A percentile compares a stretch with the other conserved stretches of the same genome.
These are phyloP conservation scores for Rhizomucor pusillus DNA, from an alignment of 371 early-diverging fungal genomes.

Conservation along the genomic window DNA sequence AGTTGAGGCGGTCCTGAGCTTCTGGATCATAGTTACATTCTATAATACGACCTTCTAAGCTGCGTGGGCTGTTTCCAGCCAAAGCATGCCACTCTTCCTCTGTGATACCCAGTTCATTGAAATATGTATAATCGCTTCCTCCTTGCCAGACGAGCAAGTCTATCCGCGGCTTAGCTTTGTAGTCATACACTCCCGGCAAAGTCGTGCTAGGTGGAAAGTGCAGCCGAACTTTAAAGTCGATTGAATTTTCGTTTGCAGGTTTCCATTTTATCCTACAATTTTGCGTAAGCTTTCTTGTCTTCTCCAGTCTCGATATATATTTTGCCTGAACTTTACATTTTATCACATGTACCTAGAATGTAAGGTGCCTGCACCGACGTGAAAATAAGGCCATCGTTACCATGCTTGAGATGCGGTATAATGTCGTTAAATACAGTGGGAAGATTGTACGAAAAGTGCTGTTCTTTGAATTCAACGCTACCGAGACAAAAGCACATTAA, in stretches of 20 bases:
- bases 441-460: conserved; percentile 70
- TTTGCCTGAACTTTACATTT: conserved; percentile 68
- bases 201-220: conserved; percentile 32
- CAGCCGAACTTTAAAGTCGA: conserved; percentile 83
- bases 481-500: too few species aligned
- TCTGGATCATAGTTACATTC: conserved; percentile 68
- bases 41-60: conserved; percentile 63
- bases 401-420: conserved; percentile 81
- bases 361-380: conserved; percentile 89
- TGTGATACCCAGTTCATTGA: conserved; percentile 59
- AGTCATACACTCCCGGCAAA: conserved; percentile 36
- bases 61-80: conserved; percentile 20
- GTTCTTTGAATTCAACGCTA: conserved; percentile 68
- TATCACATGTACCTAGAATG: conserved; percentile 78
- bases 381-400: conserved; percentile 97
- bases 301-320: too few species aligned
- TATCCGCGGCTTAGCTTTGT: conserved; percentile 44
- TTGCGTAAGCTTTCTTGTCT: not conserved
- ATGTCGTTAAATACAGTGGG: conserved; percentile 62
- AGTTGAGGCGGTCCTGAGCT: conserved; percentile 29
- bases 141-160: conserved; percentile 62
- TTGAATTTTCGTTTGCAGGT: conserved; percentile 95
- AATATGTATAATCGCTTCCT: conserved; percentile 46
- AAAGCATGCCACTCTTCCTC: conserved; percentile 55
- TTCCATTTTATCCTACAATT: conserved; percentile 96